A percentile compares a stretch with the other conserved stretches of the same genome.
These are phyloP conservation scores for Cerioporus squamosus DNA, from an alignment of 1,284 basidiomycete genomes.

Conservation along the genomic window DNA sequence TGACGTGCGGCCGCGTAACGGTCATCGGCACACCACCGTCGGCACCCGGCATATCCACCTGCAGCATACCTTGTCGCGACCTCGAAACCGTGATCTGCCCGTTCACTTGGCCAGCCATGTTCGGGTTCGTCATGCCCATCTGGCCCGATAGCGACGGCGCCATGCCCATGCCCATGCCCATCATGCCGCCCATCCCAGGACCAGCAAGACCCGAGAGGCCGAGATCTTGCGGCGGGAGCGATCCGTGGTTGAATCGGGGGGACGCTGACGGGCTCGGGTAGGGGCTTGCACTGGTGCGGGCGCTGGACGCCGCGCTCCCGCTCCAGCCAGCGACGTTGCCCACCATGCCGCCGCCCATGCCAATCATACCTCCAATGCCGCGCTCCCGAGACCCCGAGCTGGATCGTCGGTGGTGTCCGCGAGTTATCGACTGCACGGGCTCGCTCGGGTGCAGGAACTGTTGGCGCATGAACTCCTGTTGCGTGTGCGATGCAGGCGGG, in stretches of 20 bases:
- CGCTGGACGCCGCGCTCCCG: conserved; percentile 29
- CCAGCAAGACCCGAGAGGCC: conserved; percentile 24
- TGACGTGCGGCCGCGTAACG: conserved; percentile 60
- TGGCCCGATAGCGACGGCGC: conserved; percentile 18
- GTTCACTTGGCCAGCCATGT: conserved; percentile 16
- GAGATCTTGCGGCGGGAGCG: conserved; percentile 34
- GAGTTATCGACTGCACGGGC: conserved; percentile 43
- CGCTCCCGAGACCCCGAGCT: conserved; percentile 60
- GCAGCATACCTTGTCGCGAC: conserved; percentile 8
- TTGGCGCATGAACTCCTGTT: conserved; percentile 45
- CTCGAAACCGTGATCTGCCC: conserved; percentile 9
- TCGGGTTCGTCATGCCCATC: conserved; percentile 19
- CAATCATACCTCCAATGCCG: conserved; percentile 18
- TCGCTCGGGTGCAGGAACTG: conserved; percentile 51
- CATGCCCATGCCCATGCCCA: conserved; percentile 20
- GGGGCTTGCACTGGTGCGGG: conserved; percentile 51
- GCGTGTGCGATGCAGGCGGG: conserved; percentile 44
- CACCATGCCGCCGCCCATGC: conserved; percentile 16
- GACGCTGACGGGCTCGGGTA: conserved; percentile 65
- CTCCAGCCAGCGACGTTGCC: conserved; percentile 34
- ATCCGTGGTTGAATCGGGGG: conserved; percentile 34
- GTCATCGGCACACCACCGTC: conserved; percentile 29
- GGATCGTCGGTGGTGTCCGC: conserved; percentile 57
- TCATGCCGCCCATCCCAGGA: conserved; percentile 18
- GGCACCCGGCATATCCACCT: conserved; percentile 25